A percentile compares a stretch with the other conserved stretches of the same genome.
These are phyloP conservation scores for Euclidium syriacum DNA, from an alignment of 345 rosid genomes.

Conservation along the genomic window DNA sequence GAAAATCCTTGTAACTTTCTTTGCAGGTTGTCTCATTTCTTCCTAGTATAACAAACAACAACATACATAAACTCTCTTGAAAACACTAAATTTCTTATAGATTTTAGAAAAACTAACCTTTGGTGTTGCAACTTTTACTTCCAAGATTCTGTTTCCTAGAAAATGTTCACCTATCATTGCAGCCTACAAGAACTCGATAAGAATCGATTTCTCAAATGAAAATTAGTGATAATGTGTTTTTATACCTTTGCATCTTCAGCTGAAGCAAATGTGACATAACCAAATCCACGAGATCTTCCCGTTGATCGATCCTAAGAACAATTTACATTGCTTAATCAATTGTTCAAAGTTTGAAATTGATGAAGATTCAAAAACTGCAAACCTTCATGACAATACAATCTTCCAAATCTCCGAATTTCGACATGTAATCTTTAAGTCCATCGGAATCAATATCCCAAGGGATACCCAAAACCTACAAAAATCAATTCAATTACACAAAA, in stretches of 20 bases:
- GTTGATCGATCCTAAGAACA: constrained; percentile 70
- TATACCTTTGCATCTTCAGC: constrained; percentile 79
- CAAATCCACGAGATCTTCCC: constrained; percentile 97
- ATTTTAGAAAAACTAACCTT: constrained; percentile 49
- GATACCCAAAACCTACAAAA: constrained; percentile 71
- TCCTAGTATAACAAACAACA: constrained; percentile 60
- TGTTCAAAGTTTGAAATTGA: not conserved
- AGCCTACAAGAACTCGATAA: constrained; percentile 36
- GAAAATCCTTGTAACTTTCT: constrained; percentile 84
- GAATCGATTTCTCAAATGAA: too few species aligned
- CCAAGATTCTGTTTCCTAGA: constrained; percentile 83
- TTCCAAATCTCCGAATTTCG: constrained; percentile 86
- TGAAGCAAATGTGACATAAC: constrained; percentile 80
- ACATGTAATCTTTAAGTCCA: constrained; percentile 88
- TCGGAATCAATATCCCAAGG: constrained; percentile 97
- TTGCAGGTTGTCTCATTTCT: constrained; percentile 89
- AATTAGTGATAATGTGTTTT: too few species aligned
- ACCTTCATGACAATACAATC: constrained; percentile 99
- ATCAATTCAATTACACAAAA: not conserved
- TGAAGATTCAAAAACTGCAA: not conserved
- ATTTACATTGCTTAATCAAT: not conserved
- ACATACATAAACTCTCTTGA: constrained; percentile 4
- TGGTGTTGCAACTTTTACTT: constrained; percentile 92
- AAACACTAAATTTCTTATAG: not conserved
- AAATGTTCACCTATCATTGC: constrained; percentile 73